Percentiles rank a stretch among this genome's conserved stretches.
Conservation (phyloP, 2,329 filamentous ascomycete genomes). For the Trichoderma guizhouense region DNA sequence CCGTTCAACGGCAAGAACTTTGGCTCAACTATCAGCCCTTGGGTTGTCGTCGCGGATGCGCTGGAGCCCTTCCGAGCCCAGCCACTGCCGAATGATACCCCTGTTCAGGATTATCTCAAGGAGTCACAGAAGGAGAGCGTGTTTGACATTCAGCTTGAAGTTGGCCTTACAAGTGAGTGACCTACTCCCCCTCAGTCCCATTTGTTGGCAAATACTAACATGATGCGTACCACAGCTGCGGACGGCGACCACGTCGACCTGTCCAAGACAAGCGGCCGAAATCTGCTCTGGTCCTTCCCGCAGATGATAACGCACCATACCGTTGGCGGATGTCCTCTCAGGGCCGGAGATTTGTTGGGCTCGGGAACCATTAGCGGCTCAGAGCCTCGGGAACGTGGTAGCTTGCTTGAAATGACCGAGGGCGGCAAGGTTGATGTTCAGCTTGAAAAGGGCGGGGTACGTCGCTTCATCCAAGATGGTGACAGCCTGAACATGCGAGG, state of each 20-base stretch:
- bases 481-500: constrained; percentile 67
- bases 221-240: constrained; percentile 24
- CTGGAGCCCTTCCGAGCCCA: constrained; percentile 35
- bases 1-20: constrained; percentile 63
- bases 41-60: constrained; percentile 60
- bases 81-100: constrained; percentile 33
- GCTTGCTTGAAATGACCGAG: constrained; percentile 68
- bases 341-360: constrained; percentile 70
- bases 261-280: constrained; percentile 34
- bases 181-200: no score
- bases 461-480: constrained; percentile 70
- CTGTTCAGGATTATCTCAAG: constrained; percentile 46
- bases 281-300: constrained; percentile 73
- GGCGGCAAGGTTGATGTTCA: constrained; percentile 64
- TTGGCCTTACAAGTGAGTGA: constrained; percentile 39
- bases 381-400: constrained; percentile 61
- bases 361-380: constrained; percentile 73
- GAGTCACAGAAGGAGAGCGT: constrained; percentile 46
- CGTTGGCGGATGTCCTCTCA: constrained; percentile 71
- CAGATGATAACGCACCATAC: constrained; percentile 84
- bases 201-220: neutral
- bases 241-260: constrained; percentile 33
- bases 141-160: constrained; percentile 37
- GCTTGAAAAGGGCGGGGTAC: constrained; percentile 61
- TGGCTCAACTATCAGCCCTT: constrained; percentile 58